Conservation (phyloP, 2,329 filamentous ascomycete species). For the Fusarium sp. region DNA sequence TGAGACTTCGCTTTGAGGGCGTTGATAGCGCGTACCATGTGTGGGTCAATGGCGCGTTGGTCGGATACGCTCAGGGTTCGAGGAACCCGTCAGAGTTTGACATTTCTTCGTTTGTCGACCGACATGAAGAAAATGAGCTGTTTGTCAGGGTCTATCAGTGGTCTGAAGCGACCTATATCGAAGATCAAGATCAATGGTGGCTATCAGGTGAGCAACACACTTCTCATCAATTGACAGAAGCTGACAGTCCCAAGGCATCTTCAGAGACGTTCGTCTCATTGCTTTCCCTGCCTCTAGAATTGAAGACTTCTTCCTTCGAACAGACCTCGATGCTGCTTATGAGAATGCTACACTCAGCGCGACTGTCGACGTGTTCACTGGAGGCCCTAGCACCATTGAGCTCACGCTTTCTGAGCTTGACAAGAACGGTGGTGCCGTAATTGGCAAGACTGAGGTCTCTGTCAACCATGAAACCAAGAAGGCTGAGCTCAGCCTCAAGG, state of each 20-base stretch:
- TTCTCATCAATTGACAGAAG: conserved; percentile 53
- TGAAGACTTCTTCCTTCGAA: conserved; percentile 68
- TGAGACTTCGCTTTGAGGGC: conserved; percentile 76
- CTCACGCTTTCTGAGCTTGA: conserved; percentile 56
- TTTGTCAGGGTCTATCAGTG: conserved; percentile 77
- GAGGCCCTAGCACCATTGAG: conserved; percentile 51
- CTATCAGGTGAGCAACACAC: conserved; percentile 67
- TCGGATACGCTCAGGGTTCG: conserved; percentile 77
- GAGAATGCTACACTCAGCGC: conserved; percentile 59
- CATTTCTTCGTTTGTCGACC: conserved; percentile 61
- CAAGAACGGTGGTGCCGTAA: conserved; percentile 50
- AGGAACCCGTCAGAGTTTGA: conserved; percentile 79
- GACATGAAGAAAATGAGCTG: conserved; percentile 63
- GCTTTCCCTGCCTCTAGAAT: conserved; percentile 68
- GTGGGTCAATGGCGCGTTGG: conserved; percentile 72
- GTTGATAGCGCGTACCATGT: conserved; percentile 79
- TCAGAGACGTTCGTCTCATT: conserved; percentile 73
- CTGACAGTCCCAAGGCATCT: conserved; percentile 64
- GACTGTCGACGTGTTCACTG: conserved; percentile 57
- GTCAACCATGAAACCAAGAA: conserved; percentile 45
- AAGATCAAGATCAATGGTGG: conserved; percentile 79
- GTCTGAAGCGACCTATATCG: conserved; percentile 76
- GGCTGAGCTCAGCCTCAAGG: conserved; percentile 57
- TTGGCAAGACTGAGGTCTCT: conserved; percentile 42
- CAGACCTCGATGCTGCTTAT: conserved; percentile 67